Evolutionary conservation across 495 filamentous ascomycete species (phyloP).

Genomic region (Umbilicaria muhlenbergii): DNA sequence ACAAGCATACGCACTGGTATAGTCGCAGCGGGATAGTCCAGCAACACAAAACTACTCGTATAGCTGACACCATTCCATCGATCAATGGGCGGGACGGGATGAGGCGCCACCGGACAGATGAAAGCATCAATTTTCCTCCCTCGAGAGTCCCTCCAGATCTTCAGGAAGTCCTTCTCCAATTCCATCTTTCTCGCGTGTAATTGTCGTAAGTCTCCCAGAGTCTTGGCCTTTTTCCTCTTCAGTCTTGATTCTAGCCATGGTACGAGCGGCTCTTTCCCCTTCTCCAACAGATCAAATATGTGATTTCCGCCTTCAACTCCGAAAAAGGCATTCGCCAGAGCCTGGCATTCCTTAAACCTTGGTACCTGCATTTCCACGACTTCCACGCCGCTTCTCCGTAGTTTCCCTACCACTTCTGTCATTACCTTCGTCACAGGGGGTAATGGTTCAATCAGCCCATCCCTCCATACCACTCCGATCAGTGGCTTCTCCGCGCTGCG

Average conservation of each 20-base stretch:
- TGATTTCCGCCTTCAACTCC: conserved; percentile 33
- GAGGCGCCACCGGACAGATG: conserved; percentile 39
- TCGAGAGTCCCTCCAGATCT: conserved; percentile 30
- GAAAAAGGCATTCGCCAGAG: conserved; percentile 40
- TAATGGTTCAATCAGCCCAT: conserved; percentile 40
- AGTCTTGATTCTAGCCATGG: conserved; percentile 39
- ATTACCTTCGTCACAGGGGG: conserved; percentile 40
- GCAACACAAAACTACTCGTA: conserved; percentile 41
- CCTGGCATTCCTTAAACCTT: conserved; percentile 34
- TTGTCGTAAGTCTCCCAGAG: conserved; percentile 27
- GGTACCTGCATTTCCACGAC: conserved; percentile 37
- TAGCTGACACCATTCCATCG: conserved; percentile 46
- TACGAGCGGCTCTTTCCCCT: conserved; percentile 37
- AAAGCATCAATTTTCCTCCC: conserved; percentile 34
- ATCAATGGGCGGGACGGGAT: conserved; percentile 49
- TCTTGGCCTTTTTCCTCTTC: conserved; percentile 22
- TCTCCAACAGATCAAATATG: conserved; percentile 38
- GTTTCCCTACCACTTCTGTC: conserved; percentile 28
- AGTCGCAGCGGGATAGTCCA: conserved; percentile 46
- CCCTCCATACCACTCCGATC: conserved; percentile 39
- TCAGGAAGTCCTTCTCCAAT: conserved; percentile 37
- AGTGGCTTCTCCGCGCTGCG: conserved; percentile 19
- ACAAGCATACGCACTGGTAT: conserved; percentile 36
- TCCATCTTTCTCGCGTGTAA: conserved; percentile 32
- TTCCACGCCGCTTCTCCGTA: conserved; percentile 31